These are phyloP conservation scores for Russula emetica DNA, from an alignment of 768 basidiomycete species.

Conservation along the genomic window DNA sequence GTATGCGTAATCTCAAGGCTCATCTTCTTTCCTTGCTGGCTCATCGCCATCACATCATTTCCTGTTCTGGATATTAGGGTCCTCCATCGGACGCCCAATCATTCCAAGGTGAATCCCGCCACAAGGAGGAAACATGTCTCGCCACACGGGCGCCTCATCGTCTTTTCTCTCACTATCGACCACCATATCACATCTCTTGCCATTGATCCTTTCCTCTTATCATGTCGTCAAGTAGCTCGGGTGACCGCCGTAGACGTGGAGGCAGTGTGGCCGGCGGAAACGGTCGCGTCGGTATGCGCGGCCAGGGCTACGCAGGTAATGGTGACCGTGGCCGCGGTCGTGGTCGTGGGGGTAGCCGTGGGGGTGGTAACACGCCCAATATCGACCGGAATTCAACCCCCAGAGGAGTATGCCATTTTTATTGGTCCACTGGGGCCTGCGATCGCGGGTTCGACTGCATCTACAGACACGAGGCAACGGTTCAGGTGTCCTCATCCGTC, in stretches of 20 bases:
- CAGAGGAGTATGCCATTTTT: constrained; percentile 32
- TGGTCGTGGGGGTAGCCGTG: constrained; percentile 19
- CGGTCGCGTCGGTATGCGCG: not conserved
- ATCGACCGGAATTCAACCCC: constrained; percentile 22
- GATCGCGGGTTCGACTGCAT: constrained; percentile 31
- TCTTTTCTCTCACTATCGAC: not conserved
- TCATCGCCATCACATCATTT: not conserved
- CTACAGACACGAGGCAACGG: constrained; percentile 30
- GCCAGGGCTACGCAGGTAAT: not conserved
- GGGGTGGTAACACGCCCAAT: constrained; percentile 8
- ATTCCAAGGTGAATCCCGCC: not conserved
- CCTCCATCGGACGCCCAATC: not conserved
- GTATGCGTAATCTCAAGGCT: not conserved
- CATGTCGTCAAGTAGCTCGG: constrained; percentile 13
- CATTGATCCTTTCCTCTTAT: not conserved
- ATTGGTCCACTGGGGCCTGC: constrained; percentile 33
- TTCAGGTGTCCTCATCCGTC: not conserved
- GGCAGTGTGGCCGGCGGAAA: not conserved
- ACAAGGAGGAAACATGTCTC: not conserved
- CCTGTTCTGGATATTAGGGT: not conserved
- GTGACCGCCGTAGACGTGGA: constrained; percentile 9
- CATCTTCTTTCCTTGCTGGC: not conserved
- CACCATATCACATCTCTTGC: not conserved
- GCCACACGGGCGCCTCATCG: constrained; percentile 10
- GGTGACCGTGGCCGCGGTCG: constrained; percentile 11